Evolutionary conservation across 2,329 filamentous ascomycete genomes (phyloP).

Genomic region (Penicillium sp.): DNA sequence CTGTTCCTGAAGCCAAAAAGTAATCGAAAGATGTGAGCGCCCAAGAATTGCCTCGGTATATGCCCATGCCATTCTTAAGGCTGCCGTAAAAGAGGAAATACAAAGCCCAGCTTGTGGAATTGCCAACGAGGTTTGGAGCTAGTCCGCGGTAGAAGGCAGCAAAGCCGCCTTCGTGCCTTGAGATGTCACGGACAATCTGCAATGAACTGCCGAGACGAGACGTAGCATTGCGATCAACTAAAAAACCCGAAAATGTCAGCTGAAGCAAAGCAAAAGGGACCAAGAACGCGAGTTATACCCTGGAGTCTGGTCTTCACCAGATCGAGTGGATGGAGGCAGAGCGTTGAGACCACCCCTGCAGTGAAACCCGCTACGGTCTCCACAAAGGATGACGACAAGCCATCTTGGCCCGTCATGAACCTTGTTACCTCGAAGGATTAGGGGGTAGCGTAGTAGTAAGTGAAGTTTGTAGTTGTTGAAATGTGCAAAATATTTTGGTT

Average conservation of each 20-base stretch:
- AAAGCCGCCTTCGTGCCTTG: constrained; percentile 57
- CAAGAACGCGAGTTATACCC: constrained; percentile 52
- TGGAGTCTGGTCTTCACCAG: constrained; percentile 96
- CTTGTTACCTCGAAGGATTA: constrained; percentile 3
- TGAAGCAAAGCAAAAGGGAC: background rate
- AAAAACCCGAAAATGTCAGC: constrained; percentile 13
- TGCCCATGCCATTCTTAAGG: constrained; percentile 56
- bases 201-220: constrained; percentile 55
- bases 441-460: background rate
- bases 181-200: constrained; percentile 54
- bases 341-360: constrained; percentile 81
- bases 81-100: constrained; percentile 80
- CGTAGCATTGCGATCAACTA: constrained; percentile 53
- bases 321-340: constrained; percentile 88
- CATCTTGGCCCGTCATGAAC: constrained; percentile 52
- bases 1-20: constrained; percentile 71
- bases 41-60: constrained; percentile 33
- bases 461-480: background rate
- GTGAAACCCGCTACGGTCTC: constrained; percentile 89
- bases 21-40: constrained; percentile 68
- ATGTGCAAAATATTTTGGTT: background rate
- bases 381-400: constrained; percentile 73
- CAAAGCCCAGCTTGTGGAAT: constrained; percentile 83
- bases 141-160: constrained; percentile 84
- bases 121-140: constrained; percentile 86